Base-by-base conservation (phyloP, 2,329 filamentous ascomycete genomes). In the Xylaria sp. region DNA sequence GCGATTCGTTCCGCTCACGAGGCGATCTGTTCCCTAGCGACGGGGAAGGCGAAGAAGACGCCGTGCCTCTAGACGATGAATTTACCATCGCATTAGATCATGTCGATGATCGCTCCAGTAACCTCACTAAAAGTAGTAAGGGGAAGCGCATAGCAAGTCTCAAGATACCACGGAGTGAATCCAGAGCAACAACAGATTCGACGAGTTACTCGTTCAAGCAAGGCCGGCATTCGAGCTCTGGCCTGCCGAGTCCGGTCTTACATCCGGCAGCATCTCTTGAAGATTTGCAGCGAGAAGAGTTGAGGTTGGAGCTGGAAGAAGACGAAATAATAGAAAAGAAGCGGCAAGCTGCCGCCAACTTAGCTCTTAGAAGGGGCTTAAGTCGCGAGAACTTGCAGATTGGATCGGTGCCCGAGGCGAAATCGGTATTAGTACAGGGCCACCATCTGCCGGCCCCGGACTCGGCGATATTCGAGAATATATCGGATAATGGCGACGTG, bases 11-110 rank as follows among this genome's bases (percentile, higher is more conserved):
- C 64, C 89, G 92, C 68, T 96, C 92, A 9, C 81, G 93, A 52
- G 92, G 92, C 1, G 93, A 97, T 74, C 78, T 97, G 10, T 94
- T 97, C 66, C 91, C 91, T 0, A 96, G 92, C 68, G 92, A 96
- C 63, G 84, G 82, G 52, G 85, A 88, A 69, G 91, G 92, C 56
- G 91, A 95, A 64, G 92, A 96, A 72, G 93, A 97, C 74, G 93
- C 93, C 0, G 85, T 96, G n/a, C 90, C 92, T 10, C 76, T 97
- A 16, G 91, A 93, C 68, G 93, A 97, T 70, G 92, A 97, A 70
- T 95, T 97, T 67, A 90, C 92, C 2, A 87, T 96, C 72, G 85
- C 87, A 2, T 79, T 97, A 62, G 87, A 92, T 61, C 84, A 89
- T 65, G 83, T 81, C n/a, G 91, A 94, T 59, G 89, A 91, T 68